Evolutionary conservation across 441 rosid species (phyloP), one percentile per base, ranked within the genome.

Genomic region (Breynia disticha): DNA sequence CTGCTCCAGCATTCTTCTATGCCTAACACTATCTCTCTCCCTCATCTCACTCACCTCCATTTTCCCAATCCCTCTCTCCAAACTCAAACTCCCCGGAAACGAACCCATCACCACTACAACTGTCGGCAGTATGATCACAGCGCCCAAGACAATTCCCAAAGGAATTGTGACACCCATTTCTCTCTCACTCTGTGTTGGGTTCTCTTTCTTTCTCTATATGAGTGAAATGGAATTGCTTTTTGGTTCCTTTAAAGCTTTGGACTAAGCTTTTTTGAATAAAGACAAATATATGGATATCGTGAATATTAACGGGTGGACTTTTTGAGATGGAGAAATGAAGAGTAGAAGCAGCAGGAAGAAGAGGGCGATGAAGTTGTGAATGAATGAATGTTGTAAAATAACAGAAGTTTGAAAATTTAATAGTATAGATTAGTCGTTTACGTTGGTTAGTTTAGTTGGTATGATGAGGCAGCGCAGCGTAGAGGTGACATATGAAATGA

Each of bases 1-100:
- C 1, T 84, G 61, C 69, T 82, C 84, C 64, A 88, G 61, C 78
- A 89, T 74, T 67, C 97, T 72, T 14, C 89, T 81, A 66, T 82
- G 97, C 48, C 99, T 74, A 11, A 61, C 60, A 44, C 75, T 66
- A 38, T 93, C 99, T 63, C 82, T 78, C 19, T 73, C 82, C 59
- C 62, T 76, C 18, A 86, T 87, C 57, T 77, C 76, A 50, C 73
- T 66, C 52, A 93, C 54, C 64, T 79, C 88, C 45, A 78, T 52
- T 61, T 50, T 63, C n/a, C n/a, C n/a, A n/a, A 86, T 63, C 37
- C 72, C 82, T 56, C 98, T 75, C 72, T 88, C 95, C 17, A 91
- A 75, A 58, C 57, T 66, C 57, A 91, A 57, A 7, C 71, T 66
- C 60, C 71, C 68, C 43, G 93, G 90, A 5, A 79, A 76, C 28